These are phyloP conservation scores for Bauhinia variegata DNA, from an alignment of 306 rosid genomes.

Conservation along the genomic window DNA sequence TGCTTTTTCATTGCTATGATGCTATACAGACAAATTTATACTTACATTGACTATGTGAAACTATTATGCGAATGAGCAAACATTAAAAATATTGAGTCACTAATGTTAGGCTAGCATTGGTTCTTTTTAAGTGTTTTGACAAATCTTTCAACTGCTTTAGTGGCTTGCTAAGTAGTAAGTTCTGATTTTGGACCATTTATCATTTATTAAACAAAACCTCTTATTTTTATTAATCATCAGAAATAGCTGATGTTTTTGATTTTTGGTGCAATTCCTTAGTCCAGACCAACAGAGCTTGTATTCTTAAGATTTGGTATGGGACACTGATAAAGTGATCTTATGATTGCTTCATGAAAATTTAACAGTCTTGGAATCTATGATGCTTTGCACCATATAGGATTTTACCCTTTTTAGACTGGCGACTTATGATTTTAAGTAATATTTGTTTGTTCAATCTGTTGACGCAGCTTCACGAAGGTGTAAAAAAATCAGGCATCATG, in stretches of 20 bases:
- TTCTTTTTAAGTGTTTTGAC: neutral
- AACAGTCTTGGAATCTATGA: neutral
- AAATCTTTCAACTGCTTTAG: neutral
- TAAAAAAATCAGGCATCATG: slow-evolving; percentile 95
- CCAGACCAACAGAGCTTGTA: neutral
- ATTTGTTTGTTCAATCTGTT: slow-evolving; percentile 30
- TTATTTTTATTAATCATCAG: neutral
- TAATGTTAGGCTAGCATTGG: no score
- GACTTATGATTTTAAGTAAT: slow-evolving; percentile 1
- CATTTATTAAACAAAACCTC: neutral
- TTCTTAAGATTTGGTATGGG: neutral
- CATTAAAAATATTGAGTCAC: no score
- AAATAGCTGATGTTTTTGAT: neutral
- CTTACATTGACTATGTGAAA: no score
- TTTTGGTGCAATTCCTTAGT: slow-evolving; percentile 1
- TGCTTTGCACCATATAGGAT: neutral
- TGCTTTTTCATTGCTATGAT: neutral
- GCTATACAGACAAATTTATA: no score
- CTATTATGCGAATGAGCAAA: no score
- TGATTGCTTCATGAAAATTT: neutral
- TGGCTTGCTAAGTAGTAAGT: neutral
- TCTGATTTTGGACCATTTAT: slow-evolving; percentile 4
- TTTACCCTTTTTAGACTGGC: slow-evolving; percentile 9
- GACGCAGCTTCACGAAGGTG: slow-evolving; percentile 88
- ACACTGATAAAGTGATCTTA: slow-evolving; percentile 1